Base-by-base conservation (phyloP, 108 stramenopile species). In the Cyclotella baltica region DNA sequence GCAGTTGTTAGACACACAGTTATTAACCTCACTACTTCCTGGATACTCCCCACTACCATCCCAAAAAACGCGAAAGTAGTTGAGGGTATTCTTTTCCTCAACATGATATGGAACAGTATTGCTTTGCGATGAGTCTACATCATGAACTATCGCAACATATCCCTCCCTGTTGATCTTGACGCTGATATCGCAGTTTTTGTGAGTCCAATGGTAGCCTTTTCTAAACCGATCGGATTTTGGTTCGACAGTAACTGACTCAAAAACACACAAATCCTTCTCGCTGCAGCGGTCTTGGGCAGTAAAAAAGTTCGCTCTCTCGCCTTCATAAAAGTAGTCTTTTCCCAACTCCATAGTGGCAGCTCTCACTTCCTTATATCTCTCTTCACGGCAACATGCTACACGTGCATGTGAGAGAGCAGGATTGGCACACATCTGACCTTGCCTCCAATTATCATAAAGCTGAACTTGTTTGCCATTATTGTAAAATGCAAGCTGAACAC, bases 401-500 rank as follows among this genome's bases (percentile, higher is more conserved):
- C 67, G 43, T 34, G 78, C 74, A 20, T 86, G 59, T n/a, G 75
- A 25, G 4, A 76, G 63, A 38, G 63, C 28, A 31, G 80, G 61
- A 64, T 83, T 75, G 18, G 77, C 85, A 47, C 84, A 85, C 76
- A 74, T 83, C 64, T 72, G 70, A 22, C 80, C 80, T 4, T 36
- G 53, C 11, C 69, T 20, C 2, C 66, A 57, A 15, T 78, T 73
- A n/a, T 72, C 65, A 38, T 43, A 43, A 15, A 38, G 48, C n/a
- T 71, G 70, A 34, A 87, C 72, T 51, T 81, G 68, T 55, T 73
- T 84, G n/a, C 76, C 69, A 4, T 85, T 53, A 59, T 85, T n/a
- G n/a, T n/a, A 86, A 75, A 89, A 89, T 19, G 83, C 85, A 16
- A 82, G 59, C 16, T 90, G 62, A 34, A 88, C 87, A 55, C 89